Evolutionary conservation across 805 yeast species (phyloP), one percentile per base, ranked within the genome.

Genomic region (Pichia nanzhaoensis): DNA sequence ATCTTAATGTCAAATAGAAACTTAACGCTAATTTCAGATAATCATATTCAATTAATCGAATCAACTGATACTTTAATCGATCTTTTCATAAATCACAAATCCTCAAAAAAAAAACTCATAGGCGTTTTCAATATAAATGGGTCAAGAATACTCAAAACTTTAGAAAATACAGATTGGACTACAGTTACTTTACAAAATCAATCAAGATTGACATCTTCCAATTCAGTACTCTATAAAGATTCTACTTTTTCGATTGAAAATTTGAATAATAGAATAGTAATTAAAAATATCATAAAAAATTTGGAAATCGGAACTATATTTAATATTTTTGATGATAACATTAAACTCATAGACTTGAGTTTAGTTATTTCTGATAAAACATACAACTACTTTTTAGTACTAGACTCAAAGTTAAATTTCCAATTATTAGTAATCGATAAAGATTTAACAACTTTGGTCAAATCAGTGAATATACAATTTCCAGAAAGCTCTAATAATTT

Each of bases 1-100:
- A 51, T 61, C 2, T 37, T 51, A 5, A 53, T 57, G 55, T 40
- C 51, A n/a, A 51, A 50, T 35, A 45, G 55, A 10, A 54, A 51
- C 13, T 24, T 51, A 16, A 55, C 57, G 57, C 27, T 33, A 3
- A 36, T 51, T 2, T 37, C 44, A 20, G 39, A 24, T 7, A 45
- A 45, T 13, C 42, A 45, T 38, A 49, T 51, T 27, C 50, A 49
- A 31, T 21, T 52, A 8, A 33, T 41, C 19, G 24, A 37, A 20
- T n/a, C 36, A 5, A 9, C 1, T 18, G 36, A 20, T 4, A 20
- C 16, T 5, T 17, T 39, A 17, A 24, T 44, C 9, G 35, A 30
- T n/a, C 22, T 28, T n/a, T 44, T 31, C 12, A n/a, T 16, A 19
- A 40, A 42, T 38, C 24, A 10, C 32, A 18, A n/a, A 35, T 19